phyloP scores from a whole-genome alignment of 1,284 basidiomycete species.

The Moniliophthora roreri region DNA sequence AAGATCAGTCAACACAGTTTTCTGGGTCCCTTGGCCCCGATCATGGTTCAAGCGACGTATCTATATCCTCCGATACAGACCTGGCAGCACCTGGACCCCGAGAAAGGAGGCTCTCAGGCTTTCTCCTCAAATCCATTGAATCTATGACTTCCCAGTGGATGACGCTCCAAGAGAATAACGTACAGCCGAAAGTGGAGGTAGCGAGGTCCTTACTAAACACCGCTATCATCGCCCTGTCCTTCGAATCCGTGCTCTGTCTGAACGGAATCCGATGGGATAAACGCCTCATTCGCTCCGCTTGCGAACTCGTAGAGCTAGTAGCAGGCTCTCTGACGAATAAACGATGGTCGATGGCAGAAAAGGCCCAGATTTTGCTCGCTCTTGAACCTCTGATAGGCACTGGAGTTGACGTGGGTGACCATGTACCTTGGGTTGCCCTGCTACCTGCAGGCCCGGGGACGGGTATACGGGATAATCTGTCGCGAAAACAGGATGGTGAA shows the following conservation, averaged over 20 bases:
- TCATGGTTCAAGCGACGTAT: neutral
- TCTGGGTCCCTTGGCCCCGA: neutral
- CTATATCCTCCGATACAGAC: conserved; percentile 24
- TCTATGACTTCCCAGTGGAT: conserved; percentile 52
- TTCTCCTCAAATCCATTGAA: conserved; percentile 62
- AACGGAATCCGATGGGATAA: conserved; percentile 63
- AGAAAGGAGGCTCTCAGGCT: conserved; percentile 66
- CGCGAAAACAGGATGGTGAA: conserved; percentile 36
- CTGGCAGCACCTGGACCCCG: conserved; percentile 46
- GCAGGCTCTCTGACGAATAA: conserved; percentile 39
- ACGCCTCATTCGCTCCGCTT: conserved; percentile 61
- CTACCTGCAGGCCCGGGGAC: conserved; percentile 61
- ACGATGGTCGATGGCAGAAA: conserved; percentile 62
- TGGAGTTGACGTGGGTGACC: conserved; percentile 23
- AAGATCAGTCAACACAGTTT: neutral
- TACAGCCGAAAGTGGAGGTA: conserved; percentile 54
- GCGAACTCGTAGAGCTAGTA: conserved; percentile 50
- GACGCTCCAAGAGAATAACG: conserved; percentile 27
- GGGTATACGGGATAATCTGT: conserved; percentile 61
- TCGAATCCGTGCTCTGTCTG: conserved; percentile 63
- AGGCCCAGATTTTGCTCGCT: conserved; percentile 58
- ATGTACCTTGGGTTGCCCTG: conserved; percentile 52
- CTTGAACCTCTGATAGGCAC: conserved; percentile 60
- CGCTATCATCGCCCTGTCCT: conserved; percentile 61
- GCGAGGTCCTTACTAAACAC: conserved; percentile 70